Base-by-base conservation (phyloP, 805 yeast genomes). In the Ogataea nonfermentans region DNA sequence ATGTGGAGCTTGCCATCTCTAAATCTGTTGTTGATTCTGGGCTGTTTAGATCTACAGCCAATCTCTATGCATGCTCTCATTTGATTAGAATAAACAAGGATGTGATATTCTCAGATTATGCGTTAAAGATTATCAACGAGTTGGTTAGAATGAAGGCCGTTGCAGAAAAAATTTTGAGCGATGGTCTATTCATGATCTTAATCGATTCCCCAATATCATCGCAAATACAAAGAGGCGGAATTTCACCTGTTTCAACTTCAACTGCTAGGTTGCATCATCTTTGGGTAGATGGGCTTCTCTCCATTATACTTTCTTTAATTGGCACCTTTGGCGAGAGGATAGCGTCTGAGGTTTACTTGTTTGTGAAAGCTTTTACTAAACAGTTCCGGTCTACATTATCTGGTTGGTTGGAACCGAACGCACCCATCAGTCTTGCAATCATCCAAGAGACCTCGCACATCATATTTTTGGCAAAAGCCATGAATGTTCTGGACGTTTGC, bases 211-310 rank as follows among this genome's bases (percentile, higher is more conserved):
- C 89, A 5, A 70, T 86, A 1, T 82, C 95, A 0, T 61, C 70
- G 17, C 69, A 70, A 2, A 76, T 90, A 28, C 87, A 82, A 55
- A 66, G 71, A 4, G 95, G 95, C 0, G 73, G 73, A 6, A 61
- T 86, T 2, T 65, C 70, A 10, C 73, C 84, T 2, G 70, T 68
- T 26, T 53, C 62, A 1, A 59, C 76, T 3, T 73, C 85, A 0
- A 73, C 75, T 33, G 41, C 57, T 1, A 49, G 50, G 31, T 62
- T 84, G 43, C 91, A 89, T 57, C 71, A 75, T 37, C 66, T 85
- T n/a, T 90, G 97, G 97, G 74, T 79, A n/a, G 79, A 81, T 52
- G 95, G 96, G 1, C 62, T 90, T 12, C 66, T 90, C 22, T 80
- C 93, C 0, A 75, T 86, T 4, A 64, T 84, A 14, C 63, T 86